phyloP scores from a whole-genome alignment of 148 eudicot species.

The Agrostemma githago region DNA sequence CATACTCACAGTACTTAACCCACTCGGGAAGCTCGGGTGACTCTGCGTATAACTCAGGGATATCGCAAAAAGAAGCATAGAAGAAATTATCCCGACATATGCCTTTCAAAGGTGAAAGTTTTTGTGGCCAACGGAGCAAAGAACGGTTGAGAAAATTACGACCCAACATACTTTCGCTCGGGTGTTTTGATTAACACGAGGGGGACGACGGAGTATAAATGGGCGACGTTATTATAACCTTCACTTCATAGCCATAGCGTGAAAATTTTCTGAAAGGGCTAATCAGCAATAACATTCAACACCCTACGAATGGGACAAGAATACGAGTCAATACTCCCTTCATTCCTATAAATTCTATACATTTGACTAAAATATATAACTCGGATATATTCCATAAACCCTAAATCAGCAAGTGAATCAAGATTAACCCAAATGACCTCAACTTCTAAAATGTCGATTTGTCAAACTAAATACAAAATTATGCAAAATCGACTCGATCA shows the following conservation, averaged over 20 bases:
- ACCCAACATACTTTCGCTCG: constrained; percentile 17
- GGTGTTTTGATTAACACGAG: not conserved
- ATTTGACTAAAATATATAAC: no score
- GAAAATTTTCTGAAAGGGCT: no score
- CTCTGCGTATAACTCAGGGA: constrained; percentile 37
- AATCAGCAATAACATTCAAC: not conserved
- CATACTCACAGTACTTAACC: constrained; percentile 49
- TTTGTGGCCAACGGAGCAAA: constrained; percentile 12
- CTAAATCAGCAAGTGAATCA: not conserved
- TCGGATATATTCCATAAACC: no score
- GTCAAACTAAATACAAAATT: not conserved
- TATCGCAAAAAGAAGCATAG: constrained; percentile 31
- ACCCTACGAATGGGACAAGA: no score
- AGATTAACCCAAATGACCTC: not conserved
- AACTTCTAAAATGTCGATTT: not conserved
- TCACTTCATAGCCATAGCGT: constrained; percentile 19
- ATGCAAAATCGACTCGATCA: not conserved
- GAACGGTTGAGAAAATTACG: constrained; percentile 15
- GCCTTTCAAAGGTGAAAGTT: constrained; percentile 12
- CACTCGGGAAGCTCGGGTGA: constrained; percentile 69
- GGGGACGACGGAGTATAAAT: not conserved
- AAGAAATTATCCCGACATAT: constrained; percentile 10
- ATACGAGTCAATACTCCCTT: no score
- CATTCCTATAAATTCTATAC: no score
- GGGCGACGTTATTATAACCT: constrained; percentile 7